phyloP scores from a whole-genome alignment of 1,139 yeast genomes.

The Ogataea hybrid region DNA sequence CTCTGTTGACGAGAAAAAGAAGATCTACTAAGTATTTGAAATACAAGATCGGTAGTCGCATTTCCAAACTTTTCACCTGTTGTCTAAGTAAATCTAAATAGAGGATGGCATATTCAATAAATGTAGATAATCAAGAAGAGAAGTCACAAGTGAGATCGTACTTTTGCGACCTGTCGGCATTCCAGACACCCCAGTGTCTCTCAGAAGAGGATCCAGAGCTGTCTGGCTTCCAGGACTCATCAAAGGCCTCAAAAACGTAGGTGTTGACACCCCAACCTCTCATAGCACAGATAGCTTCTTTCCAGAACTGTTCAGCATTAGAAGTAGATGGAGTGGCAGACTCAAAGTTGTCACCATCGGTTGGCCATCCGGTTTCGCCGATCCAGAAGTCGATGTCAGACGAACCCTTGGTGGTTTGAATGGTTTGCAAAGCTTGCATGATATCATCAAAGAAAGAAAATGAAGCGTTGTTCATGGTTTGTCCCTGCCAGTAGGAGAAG shows the following conservation, averaged over 20 bases:
- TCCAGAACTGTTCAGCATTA: conserved; percentile 82
- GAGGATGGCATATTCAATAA: conserved; percentile 1
- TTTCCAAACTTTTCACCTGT: not conserved
- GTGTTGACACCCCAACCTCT: conserved; percentile 96
- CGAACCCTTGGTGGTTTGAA: conserved; percentile 81
- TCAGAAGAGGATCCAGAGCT: conserved; percentile 85
- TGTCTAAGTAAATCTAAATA: not conserved
- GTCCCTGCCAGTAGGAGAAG: conserved; percentile 99
- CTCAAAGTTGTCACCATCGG: conserved; percentile 76
- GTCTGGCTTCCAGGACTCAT: conserved; percentile 94
- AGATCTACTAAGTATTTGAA: conserved; percentile 56
- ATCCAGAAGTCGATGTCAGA: conserved; percentile 88
- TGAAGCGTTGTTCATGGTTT: conserved; percentile 73
- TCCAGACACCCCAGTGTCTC: conserved; percentile 91
- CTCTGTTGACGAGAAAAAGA: conserved; percentile 94
- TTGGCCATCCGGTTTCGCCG: conserved; percentile 99
- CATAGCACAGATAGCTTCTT: conserved; percentile 83
- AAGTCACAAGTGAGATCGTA: conserved; percentile 57
- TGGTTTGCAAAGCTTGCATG: conserved; percentile 89
- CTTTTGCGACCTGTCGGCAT: conserved; percentile 52
- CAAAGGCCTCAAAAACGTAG: conserved; percentile 89
- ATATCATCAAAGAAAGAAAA: conserved; percentile 93
- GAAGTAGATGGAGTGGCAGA: conserved; percentile 60
- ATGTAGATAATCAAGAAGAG: conserved; percentile 14
- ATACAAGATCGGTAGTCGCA: conserved; percentile 4